These are phyloP conservation scores for Acacia melanoxylon DNA, from an alignment of 306 rosid species.

Conservation along the genomic window DNA sequence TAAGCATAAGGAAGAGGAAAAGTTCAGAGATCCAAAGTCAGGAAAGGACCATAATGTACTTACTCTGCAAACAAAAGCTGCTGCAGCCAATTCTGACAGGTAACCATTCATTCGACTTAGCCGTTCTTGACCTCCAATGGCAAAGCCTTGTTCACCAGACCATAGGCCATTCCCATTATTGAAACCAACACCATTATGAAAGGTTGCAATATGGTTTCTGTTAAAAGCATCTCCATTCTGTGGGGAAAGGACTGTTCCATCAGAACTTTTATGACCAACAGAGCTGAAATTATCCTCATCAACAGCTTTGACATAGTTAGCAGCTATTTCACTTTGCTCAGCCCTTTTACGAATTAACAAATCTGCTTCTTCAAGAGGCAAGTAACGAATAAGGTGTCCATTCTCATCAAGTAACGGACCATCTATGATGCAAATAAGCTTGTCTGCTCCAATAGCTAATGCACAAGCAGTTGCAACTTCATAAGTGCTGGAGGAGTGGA, in stretches of 20 bases:
- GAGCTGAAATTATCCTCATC: constrained; percentile 53
- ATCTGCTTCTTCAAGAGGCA: constrained; percentile 96
- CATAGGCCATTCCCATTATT: constrained; percentile 77
- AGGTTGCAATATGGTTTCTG: constrained; percentile 49
- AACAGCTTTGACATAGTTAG: constrained; percentile 90
- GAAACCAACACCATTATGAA: constrained; percentile 91
- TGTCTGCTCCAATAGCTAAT: constrained; percentile 90
- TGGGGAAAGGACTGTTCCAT: constrained; percentile 41
- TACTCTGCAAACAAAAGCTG: constrained; percentile 96
- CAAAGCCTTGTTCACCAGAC: constrained; percentile 87
- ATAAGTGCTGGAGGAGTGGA: constrained; percentile 68
- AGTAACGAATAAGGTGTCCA: constrained; percentile 71
- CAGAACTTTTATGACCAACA: constrained; percentile 35
- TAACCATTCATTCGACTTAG: constrained; percentile 84
- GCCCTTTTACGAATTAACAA: constrained; percentile 82
- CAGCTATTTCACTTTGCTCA: constrained; percentile 90
- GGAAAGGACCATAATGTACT: constrained; percentile 31
- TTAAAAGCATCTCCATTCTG: constrained; percentile 50
- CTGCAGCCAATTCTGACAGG: constrained; percentile 98
- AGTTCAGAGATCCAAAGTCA: neutral
- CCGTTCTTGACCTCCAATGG: constrained; percentile 89
- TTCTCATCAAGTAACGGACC: constrained; percentile 92
- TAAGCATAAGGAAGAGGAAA: neutral
- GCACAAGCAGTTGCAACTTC: constrained; percentile 99
- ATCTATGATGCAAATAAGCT: constrained; percentile 88